phyloP scores from a whole-genome alignment of 164 flowering plant genomes.

The Litsea cubeba region DNA sequence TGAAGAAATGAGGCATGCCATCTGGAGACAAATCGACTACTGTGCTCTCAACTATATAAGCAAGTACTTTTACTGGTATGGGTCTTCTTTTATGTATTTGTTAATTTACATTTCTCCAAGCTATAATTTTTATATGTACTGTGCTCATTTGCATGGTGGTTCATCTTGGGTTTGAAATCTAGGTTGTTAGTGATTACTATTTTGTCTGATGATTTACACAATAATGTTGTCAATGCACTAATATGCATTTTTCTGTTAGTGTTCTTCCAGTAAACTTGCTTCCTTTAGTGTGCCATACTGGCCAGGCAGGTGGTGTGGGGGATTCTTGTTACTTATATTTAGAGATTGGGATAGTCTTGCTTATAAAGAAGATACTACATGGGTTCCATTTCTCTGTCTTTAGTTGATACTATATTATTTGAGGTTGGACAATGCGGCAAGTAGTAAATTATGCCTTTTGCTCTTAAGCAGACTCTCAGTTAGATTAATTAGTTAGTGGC shows the following conservation, averaged over 20 bases:
- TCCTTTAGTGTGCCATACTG: not conserved
- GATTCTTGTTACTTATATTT: too few species aligned
- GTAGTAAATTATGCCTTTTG: too few species aligned
- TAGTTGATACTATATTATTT: too few species aligned
- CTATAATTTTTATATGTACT: slow-evolving; percentile 9
- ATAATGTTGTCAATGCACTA: not conserved
- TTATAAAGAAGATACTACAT: too few species aligned
- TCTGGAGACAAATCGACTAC: slow-evolving; percentile 19
- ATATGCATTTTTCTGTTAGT: not conserved
- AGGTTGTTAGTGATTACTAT: not conserved
- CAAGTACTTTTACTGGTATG: slow-evolving; percentile 39
- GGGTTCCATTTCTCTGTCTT: too few species aligned
- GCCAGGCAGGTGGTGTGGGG: too few species aligned
- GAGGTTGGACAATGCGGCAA: too few species aligned
- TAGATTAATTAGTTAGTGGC: too few species aligned
- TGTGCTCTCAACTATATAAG: slow-evolving; percentile 29
- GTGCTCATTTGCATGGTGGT: not conserved
- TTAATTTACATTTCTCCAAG: slow-evolving; percentile 10
- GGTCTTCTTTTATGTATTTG: slow-evolving; percentile 19
- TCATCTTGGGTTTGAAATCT: not conserved
- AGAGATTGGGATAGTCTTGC: too few species aligned
- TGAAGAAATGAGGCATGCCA: slow-evolving; percentile 20
- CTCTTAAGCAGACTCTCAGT: too few species aligned
- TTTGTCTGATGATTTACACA: not conserved
- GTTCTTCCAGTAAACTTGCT: not conserved